phyloP scores from a whole-genome alignment of 192 early-diverging fungal species.

The Coemansia sp. region DNA sequence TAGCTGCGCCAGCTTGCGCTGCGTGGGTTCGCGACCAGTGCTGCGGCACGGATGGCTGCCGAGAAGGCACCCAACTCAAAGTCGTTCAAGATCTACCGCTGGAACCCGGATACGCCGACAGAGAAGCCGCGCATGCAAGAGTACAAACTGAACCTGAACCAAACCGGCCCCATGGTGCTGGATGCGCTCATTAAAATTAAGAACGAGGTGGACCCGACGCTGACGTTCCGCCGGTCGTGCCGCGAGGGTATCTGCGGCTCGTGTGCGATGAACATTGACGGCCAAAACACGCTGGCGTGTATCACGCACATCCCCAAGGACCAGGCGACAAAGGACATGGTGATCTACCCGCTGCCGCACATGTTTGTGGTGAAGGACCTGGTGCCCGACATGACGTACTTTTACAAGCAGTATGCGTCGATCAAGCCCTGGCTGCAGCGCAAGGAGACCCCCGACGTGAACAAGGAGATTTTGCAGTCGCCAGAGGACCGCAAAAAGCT shows the following conservation, averaged over 20 bases:
- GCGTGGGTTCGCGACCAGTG: slow-evolving; percentile 21
- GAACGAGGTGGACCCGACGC: slow-evolving; percentile 89
- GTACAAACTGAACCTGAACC: slow-evolving; percentile 87
- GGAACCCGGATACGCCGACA: slow-evolving; percentile 86
- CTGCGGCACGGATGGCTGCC: slow-evolving; percentile 17
- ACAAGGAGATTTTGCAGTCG: slow-evolving; percentile 86
- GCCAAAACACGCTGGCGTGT: slow-evolving; percentile 92
- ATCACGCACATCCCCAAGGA: slow-evolving; percentile 78
- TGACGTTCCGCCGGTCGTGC: slow-evolving; percentile 93
- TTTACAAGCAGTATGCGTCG: slow-evolving; percentile 96
- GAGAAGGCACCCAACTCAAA: slow-evolving; percentile 65
- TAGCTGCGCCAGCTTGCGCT: slow-evolving; percentile 22
- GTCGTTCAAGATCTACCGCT: slow-evolving; percentile 94
- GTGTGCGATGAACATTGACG: slow-evolving; percentile 98
- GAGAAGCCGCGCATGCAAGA: slow-evolving; percentile 83
- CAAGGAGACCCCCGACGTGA: slow-evolving; percentile 50
- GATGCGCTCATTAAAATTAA: slow-evolving; percentile 97
- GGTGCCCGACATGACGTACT: slow-evolving; percentile 93
- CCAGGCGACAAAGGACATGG: slow-evolving; percentile 54
- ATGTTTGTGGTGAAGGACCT: slow-evolving; percentile 97
- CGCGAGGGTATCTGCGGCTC: slow-evolving; percentile 97
- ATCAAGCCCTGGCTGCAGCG: slow-evolving; percentile 97
- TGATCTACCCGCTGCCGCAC: slow-evolving; percentile 97
- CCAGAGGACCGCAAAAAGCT: slow-evolving; percentile 93
- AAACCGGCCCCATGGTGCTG: slow-evolving; percentile 93